Evolutionary conservation across 805 yeast genomes (phyloP).

Genomic region (Cyberlindnera americana): DNA sequence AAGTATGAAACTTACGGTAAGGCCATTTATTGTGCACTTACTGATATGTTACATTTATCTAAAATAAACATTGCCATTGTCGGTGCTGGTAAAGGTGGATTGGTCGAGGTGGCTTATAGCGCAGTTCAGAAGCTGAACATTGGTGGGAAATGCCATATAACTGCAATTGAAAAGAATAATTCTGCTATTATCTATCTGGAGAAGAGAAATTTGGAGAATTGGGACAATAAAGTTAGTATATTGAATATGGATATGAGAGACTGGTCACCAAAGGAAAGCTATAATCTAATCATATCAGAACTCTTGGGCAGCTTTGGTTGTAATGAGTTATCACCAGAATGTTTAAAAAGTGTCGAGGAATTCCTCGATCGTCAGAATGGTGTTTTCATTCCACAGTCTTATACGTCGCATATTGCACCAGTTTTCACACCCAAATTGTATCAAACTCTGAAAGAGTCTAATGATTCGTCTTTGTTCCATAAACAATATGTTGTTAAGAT

Average conservation of each 20-base stretch:
- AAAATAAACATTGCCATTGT: conserved; percentile 51
- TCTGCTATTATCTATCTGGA: conserved; percentile 51
- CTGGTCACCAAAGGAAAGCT: conserved; percentile 39
- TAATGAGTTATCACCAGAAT: conserved; percentile 87
- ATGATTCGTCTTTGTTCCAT: conserved; percentile 37
- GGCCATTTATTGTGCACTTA: conserved; percentile 26
- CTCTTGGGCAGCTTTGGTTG: conserved; percentile 90
- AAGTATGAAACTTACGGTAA: conserved; percentile 62
- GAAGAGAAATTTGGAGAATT: conserved; percentile 44
- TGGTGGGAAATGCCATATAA: conserved; percentile 30
- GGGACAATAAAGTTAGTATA: conserved; percentile 52
- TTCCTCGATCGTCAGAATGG: conserved; percentile 41
- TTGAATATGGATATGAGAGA: conserved; percentile 56
- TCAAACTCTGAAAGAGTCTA: conserved; percentile 28
- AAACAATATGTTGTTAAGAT: conserved; percentile 44
- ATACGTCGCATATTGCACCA: conserved; percentile 63
- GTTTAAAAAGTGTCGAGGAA: conserved; percentile 45
- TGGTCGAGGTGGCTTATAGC: conserved; percentile 51
- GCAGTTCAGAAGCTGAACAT: conserved; percentile 36
- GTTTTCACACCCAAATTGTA: conserved; percentile 54
- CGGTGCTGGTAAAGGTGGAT: conserved; percentile 89
- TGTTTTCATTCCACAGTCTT: conserved; percentile 58
- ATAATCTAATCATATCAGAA: conserved; percentile 72
- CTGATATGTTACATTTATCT: conserved; percentile 17
- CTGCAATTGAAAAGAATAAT: conserved; percentile 72